Evolutionary conservation across 768 basidiomycete species (phyloP).

Genomic region (Suillus plorans): DNA sequence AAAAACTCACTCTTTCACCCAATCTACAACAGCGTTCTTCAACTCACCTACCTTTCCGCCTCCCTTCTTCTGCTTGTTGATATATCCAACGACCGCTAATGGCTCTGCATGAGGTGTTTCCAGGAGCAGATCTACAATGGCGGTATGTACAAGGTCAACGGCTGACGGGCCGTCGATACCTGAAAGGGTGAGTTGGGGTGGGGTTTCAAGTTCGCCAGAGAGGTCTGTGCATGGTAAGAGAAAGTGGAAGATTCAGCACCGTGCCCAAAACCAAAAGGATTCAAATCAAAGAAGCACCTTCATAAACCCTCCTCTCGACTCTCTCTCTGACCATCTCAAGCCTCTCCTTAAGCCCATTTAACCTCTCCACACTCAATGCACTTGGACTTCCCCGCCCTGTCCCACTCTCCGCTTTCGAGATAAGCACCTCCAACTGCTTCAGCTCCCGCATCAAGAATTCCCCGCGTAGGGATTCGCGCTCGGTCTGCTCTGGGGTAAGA

Average conservation of each 20-base stretch:
- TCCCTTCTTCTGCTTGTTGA: constrained; percentile 15
- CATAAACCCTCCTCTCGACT: neutral
- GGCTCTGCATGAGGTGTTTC: neutral
- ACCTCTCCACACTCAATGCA: constrained; percentile 1
- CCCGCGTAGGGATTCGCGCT: neutral
- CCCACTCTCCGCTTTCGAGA: neutral
- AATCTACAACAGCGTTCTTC: constrained; percentile 11
- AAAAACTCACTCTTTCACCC: constrained; percentile 18
- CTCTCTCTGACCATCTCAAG: neutral
- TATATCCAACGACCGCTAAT: constrained; percentile 5
- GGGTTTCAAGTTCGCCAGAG: neutral
- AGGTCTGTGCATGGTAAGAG: neutral
- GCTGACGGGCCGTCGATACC: neutral
- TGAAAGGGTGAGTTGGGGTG: constrained; percentile 4
- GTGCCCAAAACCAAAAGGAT: neutral
- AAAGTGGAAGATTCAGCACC: neutral
- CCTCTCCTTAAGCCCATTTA: constrained; percentile 1
- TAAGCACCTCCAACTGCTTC: neutral
- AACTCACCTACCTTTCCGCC: neutral
- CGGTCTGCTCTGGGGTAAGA: constrained; percentile 1
- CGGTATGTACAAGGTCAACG: neutral
- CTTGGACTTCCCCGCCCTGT: constrained; percentile 3
- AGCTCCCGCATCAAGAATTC: constrained; percentile 2
- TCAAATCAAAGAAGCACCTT: constrained; percentile 1
- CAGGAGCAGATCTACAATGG: constrained; percentile 2